Evolutionary conservation across 495 filamentous ascomycete species (phyloP).

Genomic region (Penicillium paxilli): DNA sequence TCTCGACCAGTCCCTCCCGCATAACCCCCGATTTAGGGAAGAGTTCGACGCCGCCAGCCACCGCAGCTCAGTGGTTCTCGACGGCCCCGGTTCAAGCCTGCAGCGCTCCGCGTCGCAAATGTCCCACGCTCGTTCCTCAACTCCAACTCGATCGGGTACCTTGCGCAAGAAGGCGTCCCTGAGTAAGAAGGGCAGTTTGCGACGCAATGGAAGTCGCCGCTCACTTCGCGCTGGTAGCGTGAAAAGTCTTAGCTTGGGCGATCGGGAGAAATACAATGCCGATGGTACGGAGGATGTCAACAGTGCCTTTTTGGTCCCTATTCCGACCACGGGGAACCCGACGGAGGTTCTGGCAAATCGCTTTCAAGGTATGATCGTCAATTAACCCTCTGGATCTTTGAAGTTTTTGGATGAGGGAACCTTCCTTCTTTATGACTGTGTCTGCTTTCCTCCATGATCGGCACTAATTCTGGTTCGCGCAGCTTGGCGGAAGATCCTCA

Average conservation of each 20-base stretch:
- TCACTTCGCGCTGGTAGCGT: conserved; percentile 81
- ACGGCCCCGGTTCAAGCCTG: conserved; percentile 36
- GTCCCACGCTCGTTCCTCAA: conserved; percentile 49
- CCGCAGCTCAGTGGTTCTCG: conserved; percentile 60
- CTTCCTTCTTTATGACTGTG: too few species aligned
- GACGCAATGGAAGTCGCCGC: conserved; percentile 73
- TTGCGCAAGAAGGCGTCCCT: conserved; percentile 85
- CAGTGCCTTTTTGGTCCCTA: conserved; percentile 83
- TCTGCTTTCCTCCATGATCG: conserved; percentile 4
- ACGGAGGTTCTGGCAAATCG: conserved; percentile 88
- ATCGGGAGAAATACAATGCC: conserved; percentile 52
- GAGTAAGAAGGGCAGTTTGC: conserved; percentile 69
- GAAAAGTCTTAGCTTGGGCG: conserved; percentile 66
- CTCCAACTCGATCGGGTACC: conserved; percentile 71
- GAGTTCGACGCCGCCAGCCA: conserved; percentile 69
- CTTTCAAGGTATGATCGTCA: conserved; percentile 74
- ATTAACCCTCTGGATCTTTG: too few species aligned
- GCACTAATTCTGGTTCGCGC: conserved; percentile 14
- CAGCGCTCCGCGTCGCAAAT: conserved; percentile 55
- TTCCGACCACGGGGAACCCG: conserved; percentile 83
- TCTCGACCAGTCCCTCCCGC: conserved; percentile 43
- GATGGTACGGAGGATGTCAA: conserved; percentile 70
- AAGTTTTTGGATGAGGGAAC: neutral
- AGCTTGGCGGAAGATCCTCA: conserved; percentile 96
- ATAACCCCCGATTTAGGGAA: conserved; percentile 62